These are phyloP conservation scores for Guadua angustifolia DNA, from an alignment of 176 grass and related monocot species.

Conservation along the genomic window DNA sequence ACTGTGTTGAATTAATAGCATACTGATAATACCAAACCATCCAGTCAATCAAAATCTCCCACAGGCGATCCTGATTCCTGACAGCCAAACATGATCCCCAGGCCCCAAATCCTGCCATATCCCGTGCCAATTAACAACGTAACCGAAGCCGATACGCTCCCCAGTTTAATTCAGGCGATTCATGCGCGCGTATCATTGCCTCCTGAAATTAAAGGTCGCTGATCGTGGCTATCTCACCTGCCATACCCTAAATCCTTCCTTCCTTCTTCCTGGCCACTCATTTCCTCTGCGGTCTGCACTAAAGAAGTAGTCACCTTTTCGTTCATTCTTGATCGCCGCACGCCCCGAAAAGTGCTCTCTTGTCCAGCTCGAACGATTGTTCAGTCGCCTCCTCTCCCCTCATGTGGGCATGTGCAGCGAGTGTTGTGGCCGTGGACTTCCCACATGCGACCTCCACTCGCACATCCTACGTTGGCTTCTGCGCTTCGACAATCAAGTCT, in stretches of 20 bases:
- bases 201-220: neutral
- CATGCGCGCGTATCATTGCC: neutral
- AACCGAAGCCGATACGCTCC: conserved; percentile 9
- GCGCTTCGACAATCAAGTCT: too few species aligned
- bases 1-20: neutral
- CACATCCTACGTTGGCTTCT: neutral
- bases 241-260: neutral
- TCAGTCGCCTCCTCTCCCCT: neutral
- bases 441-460: neutral
- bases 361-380: conserved; percentile 13
- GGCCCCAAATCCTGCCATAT: neutral
- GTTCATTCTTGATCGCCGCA: neutral
- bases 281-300: neutral
- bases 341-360: conserved; percentile 34
- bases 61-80: neutral
- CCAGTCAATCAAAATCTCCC: neutral
- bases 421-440: neutral
- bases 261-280: neutral
- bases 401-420: neutral
- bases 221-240: conserved; percentile 17
- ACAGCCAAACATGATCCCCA: neutral
- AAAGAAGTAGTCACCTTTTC: neutral
- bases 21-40: neutral
- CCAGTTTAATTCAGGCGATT: conserved; percentile 2
- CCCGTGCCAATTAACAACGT: neutral